phyloP scores from a whole-genome alignment of 75 land plant species.

The Pinus albicaulis region DNA sequence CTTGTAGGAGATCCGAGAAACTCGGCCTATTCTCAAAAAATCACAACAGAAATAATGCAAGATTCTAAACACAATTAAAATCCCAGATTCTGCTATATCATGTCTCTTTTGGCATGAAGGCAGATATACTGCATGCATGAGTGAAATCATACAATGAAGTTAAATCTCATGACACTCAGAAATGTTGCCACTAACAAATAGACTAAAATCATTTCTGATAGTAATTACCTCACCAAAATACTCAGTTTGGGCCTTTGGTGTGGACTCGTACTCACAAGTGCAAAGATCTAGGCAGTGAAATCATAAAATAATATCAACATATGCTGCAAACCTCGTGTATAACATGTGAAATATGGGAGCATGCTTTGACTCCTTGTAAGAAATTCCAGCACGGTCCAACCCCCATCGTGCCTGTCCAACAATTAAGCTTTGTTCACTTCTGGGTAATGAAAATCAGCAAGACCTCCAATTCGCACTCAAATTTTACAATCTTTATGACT shows the following conservation, averaged over 20 bases:
- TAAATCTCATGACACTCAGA: background rate
- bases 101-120: background rate
- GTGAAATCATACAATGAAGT: background rate
- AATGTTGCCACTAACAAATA: background rate
- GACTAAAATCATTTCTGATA: background rate
- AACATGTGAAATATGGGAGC: slow-evolving; percentile 31
- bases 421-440: background rate
- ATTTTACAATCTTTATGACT: background rate
- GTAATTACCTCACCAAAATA: too few species aligned
- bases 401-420: slow-evolving; percentile 44
- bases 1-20: background rate
- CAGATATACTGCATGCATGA: background rate
- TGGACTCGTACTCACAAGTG: background rate
- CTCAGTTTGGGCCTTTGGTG: background rate
- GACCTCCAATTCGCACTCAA: background rate
- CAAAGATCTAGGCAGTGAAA: background rate
- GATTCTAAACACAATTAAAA: background rate
- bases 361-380: slow-evolving; percentile 26
- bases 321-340: slow-evolving; percentile 24
- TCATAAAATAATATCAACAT: background rate
- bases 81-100: background rate
- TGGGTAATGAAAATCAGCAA: background rate
- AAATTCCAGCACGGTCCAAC: slow-evolving; percentile 28
- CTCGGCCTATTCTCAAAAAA: background rate
- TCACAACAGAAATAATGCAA: background rate